Evolutionary conservation across 2,329 filamentous ascomycete species (phyloP).

Genomic region (Trichoderma sp.): DNA sequence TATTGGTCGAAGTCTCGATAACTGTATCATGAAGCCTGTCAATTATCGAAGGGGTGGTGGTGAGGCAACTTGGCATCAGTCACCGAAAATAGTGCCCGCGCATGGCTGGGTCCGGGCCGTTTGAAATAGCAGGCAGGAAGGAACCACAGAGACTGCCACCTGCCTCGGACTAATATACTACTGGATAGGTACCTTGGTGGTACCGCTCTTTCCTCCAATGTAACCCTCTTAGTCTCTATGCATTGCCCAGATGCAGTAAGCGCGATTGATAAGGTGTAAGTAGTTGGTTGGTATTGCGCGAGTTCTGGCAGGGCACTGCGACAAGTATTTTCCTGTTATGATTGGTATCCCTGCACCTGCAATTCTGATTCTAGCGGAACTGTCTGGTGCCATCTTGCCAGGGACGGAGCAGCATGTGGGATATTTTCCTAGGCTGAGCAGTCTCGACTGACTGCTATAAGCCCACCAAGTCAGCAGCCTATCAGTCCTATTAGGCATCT

Average conservation of each 20-base stretch:
- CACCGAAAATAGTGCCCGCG: background rate
- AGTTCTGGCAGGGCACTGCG: background rate
- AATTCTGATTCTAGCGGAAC: background rate
- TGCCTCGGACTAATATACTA: background rate
- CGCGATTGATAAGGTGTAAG: background rate
- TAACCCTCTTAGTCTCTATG: background rate
- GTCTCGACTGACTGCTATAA: background rate
- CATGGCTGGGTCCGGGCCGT: background rate
- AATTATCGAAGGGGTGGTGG: no score
- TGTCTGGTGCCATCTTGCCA: background rate
- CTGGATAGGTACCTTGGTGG: background rate
- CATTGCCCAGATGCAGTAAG: background rate
- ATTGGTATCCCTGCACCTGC: background rate
- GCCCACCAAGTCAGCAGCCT: constrained; percentile 1
- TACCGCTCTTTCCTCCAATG: background rate
- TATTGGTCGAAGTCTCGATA: background rate
- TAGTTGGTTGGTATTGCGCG: background rate
- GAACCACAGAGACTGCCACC: background rate
- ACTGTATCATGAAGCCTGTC: background rate
- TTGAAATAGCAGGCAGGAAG: no score
- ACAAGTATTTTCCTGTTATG: background rate
- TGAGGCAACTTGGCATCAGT: background rate
- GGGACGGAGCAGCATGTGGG: no score
- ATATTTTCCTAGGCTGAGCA: no score
- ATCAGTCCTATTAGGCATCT: no score